Evolutionary conservation across 164 flowering plant genomes (phyloP), one percentile per base, ranked within the genome.

Genomic region (Macadamia integrifolia): DNA sequence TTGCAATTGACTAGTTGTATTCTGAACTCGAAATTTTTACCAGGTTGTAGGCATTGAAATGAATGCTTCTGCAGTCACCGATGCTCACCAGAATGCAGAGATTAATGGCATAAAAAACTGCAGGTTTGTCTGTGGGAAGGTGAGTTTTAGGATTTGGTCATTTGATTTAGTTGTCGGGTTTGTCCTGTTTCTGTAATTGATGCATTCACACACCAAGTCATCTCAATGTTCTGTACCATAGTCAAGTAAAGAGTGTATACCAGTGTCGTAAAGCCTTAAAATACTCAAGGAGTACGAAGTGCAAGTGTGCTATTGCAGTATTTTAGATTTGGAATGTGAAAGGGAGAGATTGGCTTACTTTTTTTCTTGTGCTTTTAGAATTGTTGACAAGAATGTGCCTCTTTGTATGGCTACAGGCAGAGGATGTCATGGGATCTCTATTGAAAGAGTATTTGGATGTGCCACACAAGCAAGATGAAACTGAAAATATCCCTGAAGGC

Each of bases 11-110:
- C 29, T 60, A 13, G 31, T 13, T 60, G 46, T 71, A 6, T 63
- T 57, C 53, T 63, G 50, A 35, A 15, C 29, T 65, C 17, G 18
- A 60, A 30, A 44, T 44, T 58, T 68, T 68, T 64, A 64, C 58
- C 83, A 94, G 98, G 97, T 94, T 73, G 86, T 94, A 66, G 99
- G 99, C 63, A 84, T 92, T 80, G 99, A 94, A 80, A 89, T 90
- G 99, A 94, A 94, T 80, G 92, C 87, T 69, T 94, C 99, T 59
- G 97, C 99, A 50, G 93, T 94, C 64, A 83, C 77, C 35, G 99
- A 94, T 83, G 99, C 97, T 71, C 81, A 80, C 6, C 81, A 85
- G 72, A 94, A 94, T 83, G 99, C 99, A 55, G 93, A 87, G 72
- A 85, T 88, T 58, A 94, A 94, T 85, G 91, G 92, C 77, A 85